phyloP scores from a whole-genome alignment of 139 green algal species.

The Chara braunii region DNA sequence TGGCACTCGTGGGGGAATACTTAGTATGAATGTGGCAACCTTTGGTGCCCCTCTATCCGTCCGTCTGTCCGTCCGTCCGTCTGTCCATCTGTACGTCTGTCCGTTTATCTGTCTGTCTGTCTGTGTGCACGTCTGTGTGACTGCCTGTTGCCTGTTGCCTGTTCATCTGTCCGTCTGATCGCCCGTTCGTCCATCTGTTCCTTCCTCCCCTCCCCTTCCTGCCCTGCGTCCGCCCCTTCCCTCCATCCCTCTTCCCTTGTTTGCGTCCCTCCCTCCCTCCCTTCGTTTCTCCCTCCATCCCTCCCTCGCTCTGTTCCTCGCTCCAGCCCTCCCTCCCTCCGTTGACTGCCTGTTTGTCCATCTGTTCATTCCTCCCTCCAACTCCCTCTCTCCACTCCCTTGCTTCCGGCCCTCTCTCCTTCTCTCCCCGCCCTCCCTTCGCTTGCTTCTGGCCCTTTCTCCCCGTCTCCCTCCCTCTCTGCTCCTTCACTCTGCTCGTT shows the following conservation, averaged over 20 bases:
- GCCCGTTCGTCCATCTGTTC: too few relatives aligned
- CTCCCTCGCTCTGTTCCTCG: neutral
- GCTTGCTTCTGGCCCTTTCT: neutral
- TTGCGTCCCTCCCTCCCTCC: neutral
- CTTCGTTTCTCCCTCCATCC: neutral
- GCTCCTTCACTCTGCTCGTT: neutral
- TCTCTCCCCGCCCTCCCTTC: neutral
- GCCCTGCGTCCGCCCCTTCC: too few relatives aligned
- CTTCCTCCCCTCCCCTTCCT: too few relatives aligned
- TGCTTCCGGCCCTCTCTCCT: neutral
- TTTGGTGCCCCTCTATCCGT: too few relatives aligned
- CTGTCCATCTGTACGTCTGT: too few relatives aligned
- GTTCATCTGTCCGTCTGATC: too few relatives aligned
- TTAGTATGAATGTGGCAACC: too few relatives aligned
- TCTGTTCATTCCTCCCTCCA: neutral
- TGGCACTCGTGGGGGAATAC: too few relatives aligned
- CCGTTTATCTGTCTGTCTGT: too few relatives aligned
- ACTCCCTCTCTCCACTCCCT: constrained; percentile 1
- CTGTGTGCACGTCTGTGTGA: too few relatives aligned
- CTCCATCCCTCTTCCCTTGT: neutral
- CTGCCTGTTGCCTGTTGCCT: too few relatives aligned
- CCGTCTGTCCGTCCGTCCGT: too few relatives aligned
- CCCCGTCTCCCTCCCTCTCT: neutral
- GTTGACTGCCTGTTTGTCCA: neutral
- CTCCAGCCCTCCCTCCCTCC: neutral